A percentile compares a stretch with the other conserved stretches of the same genome.
Evolutionary conservation across 441 rosid genomes (phyloP).

Genomic region (Kokia cookei): DNA sequence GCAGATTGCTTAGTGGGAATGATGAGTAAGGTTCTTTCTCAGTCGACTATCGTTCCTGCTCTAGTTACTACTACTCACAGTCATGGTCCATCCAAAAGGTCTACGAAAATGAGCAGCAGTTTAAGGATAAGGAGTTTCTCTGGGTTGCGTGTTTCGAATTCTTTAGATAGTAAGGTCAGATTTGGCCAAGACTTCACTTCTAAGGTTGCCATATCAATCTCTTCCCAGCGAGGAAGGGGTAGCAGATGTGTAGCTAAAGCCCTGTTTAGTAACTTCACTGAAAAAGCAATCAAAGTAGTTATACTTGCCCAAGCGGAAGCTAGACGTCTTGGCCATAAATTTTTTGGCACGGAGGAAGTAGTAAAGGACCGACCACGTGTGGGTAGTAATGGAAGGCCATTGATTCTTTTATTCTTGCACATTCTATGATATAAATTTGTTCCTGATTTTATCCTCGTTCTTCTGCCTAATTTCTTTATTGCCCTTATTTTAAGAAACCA

Average conservation of each 20-base stretch:
- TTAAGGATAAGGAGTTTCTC: constrained; percentile 41
- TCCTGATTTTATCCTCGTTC: not conserved
- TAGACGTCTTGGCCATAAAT: constrained; percentile 92
- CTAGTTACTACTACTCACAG: constrained; percentile 29
- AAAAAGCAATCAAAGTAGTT: constrained; percentile 92
- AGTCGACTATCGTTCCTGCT: constrained; percentile 38
- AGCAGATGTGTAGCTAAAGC: constrained; percentile 56
- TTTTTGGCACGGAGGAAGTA: constrained; percentile 95
- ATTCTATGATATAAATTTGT: not conserved
- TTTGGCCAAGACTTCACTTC: constrained; percentile 38
- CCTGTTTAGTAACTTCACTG: constrained; percentile 92
- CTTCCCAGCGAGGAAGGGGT: constrained; percentile 36
- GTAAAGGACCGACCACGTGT: constrained; percentile 10
- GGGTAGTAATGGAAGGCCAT: constrained; percentile 8
- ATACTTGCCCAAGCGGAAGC: constrained; percentile 99
- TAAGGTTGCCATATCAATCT: constrained; percentile 30
- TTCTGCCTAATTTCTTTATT: not conserved
- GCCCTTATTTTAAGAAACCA: not conserved
- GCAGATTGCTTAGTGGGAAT: constrained; percentile 30
- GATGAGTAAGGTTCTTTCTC: constrained; percentile 67
- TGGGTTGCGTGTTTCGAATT: constrained; percentile 54
- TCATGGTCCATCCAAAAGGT: constrained; percentile 32
- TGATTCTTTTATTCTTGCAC: not conserved
- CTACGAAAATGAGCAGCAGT: constrained; percentile 44
- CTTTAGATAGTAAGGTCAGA: constrained; percentile 36